Base-by-base conservation (phyloP, 805 yeast genomes). In the Saccharomyces eubayanus region DNA sequence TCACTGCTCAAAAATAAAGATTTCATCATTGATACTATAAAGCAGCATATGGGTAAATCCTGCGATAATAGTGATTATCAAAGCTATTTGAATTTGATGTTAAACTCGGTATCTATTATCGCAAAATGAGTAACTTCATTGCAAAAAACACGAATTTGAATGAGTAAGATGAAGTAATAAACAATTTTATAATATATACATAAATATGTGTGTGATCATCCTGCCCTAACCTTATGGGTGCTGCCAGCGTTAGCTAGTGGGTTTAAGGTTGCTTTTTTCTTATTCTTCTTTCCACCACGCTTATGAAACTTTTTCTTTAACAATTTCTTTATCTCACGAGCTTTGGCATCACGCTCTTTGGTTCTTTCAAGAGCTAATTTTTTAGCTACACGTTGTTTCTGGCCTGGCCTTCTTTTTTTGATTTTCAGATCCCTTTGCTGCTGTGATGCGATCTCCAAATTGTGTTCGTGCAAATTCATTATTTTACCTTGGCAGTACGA, bases 241-340 rank as follows among this genome's bases (percentile, higher is more conserved):
- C 43, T 36, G 31, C 59, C 63, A 27, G 64, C 61, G 52, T 59
- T 52, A 6, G 58, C 59, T 20, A 57, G 57, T n/a, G 64, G 64
- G 47, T 57, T 61, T 12, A 52, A 6, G 10, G 54, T 31, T 49
- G 51, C 51, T 50, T 58, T 58, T 56, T 63, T 63, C 45, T 67
- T 68, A 49, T 69, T 69, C 55, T 69, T 68, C 51, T 68, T 69
- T 27, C 73, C 73, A 53, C 73, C 73, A 53, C 73, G 66, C 52
- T 64, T 67, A 51, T 65, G 69, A 49, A 69, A 67, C 53, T 59
- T 64, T 59, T 70, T 70, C 57, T 70, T 70, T 2, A 63, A 53
- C 46, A 61, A 41, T 52, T 62, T 67, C 53, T 58, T 68, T 9
- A 66, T 50, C 52, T 62, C 64, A 27, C 56, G 51, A 2, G 53